Evolutionary conservation across 192 early-diverging fungal species (phyloP).

Genomic region (Coemansia erecta): DNA sequence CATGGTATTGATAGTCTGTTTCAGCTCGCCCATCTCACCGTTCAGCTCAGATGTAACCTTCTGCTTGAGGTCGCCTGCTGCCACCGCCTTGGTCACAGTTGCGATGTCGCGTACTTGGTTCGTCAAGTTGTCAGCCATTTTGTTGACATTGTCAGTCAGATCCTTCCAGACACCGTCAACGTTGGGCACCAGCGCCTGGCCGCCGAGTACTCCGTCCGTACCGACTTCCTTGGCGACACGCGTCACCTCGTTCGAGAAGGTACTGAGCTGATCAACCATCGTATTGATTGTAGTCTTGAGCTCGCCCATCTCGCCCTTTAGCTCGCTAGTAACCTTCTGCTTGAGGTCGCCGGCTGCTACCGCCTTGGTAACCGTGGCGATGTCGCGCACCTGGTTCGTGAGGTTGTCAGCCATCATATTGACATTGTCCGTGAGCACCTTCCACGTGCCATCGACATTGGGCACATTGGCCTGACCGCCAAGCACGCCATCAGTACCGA

Average conservation of each 20-base stretch:
- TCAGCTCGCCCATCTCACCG: slow-evolving; percentile 54
- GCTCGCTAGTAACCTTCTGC: slow-evolving; percentile 55
- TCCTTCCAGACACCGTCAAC: slow-evolving; percentile 61
- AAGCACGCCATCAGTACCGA: slow-evolving; percentile 66
- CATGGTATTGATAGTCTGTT: slow-evolving; percentile 47
- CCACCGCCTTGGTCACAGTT: slow-evolving; percentile 44
- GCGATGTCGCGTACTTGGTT: slow-evolving; percentile 66
- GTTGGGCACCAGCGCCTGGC: slow-evolving; percentile 55
- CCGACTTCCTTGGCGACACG: slow-evolving; percentile 58
- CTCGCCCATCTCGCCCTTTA: slow-evolving; percentile 51
- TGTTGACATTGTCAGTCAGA: slow-evolving; percentile 63
- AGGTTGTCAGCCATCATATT: slow-evolving; percentile 59
- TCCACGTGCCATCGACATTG: slow-evolving; percentile 59
- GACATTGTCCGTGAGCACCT: slow-evolving; percentile 57
- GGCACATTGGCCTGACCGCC: slow-evolving; percentile 64
- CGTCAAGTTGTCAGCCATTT: slow-evolving; percentile 61
- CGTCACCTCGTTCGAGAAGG: slow-evolving; percentile 53
- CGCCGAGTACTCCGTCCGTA: slow-evolving; percentile 57
- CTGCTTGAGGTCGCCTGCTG: slow-evolving; percentile 47
- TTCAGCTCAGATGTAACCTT: slow-evolving; percentile 39
- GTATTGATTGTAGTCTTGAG: slow-evolving; percentile 23
- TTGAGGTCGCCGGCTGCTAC: slow-evolving; percentile 30
- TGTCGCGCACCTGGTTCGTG: slow-evolving; percentile 57
- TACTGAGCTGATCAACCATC: slow-evolving; percentile 46
- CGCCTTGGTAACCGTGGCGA: slow-evolving; percentile 24